These are phyloP conservation scores for Trichoderma sp. DNA, from an alignment of 2,329 filamentous ascomycete species.

Conservation along the genomic window DNA sequence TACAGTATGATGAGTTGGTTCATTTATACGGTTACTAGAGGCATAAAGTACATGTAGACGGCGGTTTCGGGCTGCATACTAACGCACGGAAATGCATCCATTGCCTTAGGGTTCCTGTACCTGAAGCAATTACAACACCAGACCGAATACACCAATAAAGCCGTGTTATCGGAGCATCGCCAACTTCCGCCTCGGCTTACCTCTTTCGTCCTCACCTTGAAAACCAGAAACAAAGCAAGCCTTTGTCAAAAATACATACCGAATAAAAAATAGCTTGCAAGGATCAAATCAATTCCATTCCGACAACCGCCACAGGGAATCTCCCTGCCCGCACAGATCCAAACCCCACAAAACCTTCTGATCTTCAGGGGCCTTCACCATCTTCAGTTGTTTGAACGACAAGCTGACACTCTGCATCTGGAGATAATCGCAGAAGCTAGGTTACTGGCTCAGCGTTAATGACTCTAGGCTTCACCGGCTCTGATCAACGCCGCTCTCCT, in stretches of 20 bases:
- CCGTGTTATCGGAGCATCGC: neutral
- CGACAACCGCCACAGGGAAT: neutral
- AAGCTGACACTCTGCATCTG: neutral
- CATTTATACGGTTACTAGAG: neutral
- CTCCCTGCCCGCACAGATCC: neutral
- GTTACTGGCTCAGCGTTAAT: conserved; percentile 3
- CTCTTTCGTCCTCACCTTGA: conserved; percentile 9
- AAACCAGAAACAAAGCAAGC: neutral
- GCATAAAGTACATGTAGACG: neutral
- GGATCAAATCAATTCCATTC: neutral
- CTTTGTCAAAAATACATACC: neutral
- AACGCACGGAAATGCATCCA: neutral
- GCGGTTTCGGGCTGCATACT: neutral
- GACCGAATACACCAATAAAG: neutral
- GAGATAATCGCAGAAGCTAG: neutral
- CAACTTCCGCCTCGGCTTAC: neutral
- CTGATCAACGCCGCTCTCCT: neutral
- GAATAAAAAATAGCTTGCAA: neutral
- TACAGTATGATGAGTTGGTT: neutral
- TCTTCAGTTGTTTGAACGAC: neutral
- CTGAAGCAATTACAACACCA: neutral
- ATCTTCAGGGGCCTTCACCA: conserved; percentile 24
- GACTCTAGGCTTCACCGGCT: neutral
- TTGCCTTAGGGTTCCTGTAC: neutral
- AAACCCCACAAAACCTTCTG: conserved; percentile 3